Evolutionary conservation across 176 grass and related monocot species (phyloP).

Genomic region (Raddia distichophylla): DNA sequence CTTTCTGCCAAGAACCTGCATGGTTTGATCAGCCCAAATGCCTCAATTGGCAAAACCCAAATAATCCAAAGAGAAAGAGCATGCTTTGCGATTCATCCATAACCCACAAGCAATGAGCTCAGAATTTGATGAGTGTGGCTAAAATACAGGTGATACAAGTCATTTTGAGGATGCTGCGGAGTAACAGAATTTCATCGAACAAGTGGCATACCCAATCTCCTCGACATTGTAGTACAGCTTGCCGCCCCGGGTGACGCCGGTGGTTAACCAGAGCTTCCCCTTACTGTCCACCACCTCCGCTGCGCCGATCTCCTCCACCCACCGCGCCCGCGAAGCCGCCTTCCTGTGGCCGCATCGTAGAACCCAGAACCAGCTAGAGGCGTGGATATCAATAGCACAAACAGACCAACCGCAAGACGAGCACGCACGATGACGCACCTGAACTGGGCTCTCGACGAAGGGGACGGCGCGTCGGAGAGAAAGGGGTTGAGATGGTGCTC

Average conservation of each 20-base stretch:
- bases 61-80: neutral
- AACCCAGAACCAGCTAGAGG: neutral
- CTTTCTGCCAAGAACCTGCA: constrained; percentile 83
- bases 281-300: constrained; percentile 75
- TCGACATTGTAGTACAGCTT: constrained; percentile 83
- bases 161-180: neutral
- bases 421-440: constrained; percentile 42
- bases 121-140: neutral
- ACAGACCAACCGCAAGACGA: neutral
- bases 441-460: constrained; percentile 46
- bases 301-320: constrained; percentile 67
- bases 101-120: neutral
- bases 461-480: constrained; percentile 21
- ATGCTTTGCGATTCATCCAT: neutral
- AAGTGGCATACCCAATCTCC: constrained; percentile 70
- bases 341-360: constrained; percentile 44
- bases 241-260: constrained; percentile 50
- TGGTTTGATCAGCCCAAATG: constrained; percentile 19
- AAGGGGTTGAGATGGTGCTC: constrained; percentile 63
- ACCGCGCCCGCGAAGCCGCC: constrained; percentile 59
- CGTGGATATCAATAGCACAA: neutral
- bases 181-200: constrained; percentile 36
- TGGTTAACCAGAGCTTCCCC: constrained; percentile 82
- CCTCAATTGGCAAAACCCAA: neutral
- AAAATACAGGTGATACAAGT: neutral